A percentile compares a stretch with the other conserved stretches of the same genome.
Evolutionary conservation across 257 asterid species (phyloP).

Genomic region (Echites panduratus): DNA sequence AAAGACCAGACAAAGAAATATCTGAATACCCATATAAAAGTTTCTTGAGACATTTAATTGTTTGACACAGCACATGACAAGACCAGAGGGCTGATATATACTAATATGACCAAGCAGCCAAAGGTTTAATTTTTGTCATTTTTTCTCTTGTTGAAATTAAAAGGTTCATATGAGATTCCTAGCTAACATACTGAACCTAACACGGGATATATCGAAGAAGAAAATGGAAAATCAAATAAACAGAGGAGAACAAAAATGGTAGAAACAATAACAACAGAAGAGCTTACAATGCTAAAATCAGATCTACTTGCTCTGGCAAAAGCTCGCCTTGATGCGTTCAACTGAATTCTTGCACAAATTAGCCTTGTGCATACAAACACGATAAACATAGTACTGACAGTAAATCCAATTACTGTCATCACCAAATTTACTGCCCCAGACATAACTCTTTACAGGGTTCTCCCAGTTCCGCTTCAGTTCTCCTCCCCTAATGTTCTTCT

Average conservation of each 20-base stretch:
- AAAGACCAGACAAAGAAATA: constrained; percentile 10
- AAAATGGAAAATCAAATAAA: constrained; percentile 16
- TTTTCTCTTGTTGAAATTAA: too few species aligned
- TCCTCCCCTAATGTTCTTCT: not conserved
- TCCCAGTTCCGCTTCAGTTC: constrained; percentile 19
- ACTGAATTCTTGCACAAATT: constrained; percentile 69
- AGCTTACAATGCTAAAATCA: constrained; percentile 66
- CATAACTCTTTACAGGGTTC: constrained; percentile 20
- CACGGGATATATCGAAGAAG: not conserved
- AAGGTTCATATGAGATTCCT: constrained; percentile 1
- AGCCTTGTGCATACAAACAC: constrained; percentile 84
- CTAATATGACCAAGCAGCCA: not conserved
- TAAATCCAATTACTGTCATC: constrained; percentile 88
- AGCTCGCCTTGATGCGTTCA: constrained; percentile 45
- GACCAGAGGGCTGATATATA: not conserved
- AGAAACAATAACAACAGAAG: constrained; percentile 7
- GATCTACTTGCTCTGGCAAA: constrained; percentile 50
- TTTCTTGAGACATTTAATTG: not conserved
- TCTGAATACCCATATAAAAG: constrained; percentile 4
- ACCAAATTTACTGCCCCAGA: constrained; percentile 66
- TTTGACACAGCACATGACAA: not conserved
- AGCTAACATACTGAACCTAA: not conserved
- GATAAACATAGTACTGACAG: constrained; percentile 63
- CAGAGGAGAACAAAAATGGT: not conserved
- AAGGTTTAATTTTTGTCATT: too few species aligned